Evolutionary conservation across 1,139 yeast species (phyloP).

Genomic region (Saccharomyces hybrid): DNA sequence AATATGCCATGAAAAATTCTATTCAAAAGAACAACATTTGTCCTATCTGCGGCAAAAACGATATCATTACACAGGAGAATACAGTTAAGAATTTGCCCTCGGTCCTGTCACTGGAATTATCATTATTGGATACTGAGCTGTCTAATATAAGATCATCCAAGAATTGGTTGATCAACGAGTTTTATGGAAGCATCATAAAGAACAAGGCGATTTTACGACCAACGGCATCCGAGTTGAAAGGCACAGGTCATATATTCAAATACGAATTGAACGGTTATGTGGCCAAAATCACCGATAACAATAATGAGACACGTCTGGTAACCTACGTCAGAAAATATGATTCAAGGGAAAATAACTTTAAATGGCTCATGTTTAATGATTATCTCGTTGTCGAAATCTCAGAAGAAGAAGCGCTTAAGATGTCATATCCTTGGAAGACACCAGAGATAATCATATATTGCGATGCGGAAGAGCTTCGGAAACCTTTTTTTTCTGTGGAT

Average conservation of each 20-base stretch:
- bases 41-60: conserved; percentile 42
- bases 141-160: conserved; percentile 37
- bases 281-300: conserved; percentile 56
- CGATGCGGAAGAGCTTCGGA: conserved; percentile 33
- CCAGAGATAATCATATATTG: conserved; percentile 72
- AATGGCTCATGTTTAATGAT: conserved; percentile 87
- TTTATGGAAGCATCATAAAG: conserved; percentile 41
- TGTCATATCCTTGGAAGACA: conserved; percentile 71
- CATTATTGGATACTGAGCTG: conserved; percentile 47
- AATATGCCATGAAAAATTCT: conserved; percentile 48
- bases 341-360: conserved; percentile 22
- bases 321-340: conserved; percentile 48
- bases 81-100: conserved; percentile 54
- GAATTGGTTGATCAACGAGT: conserved; percentile 56
- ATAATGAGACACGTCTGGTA: conserved; percentile 50
- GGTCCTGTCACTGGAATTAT: conserved; percentile 54
- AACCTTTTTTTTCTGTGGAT: conserved; percentile 36
- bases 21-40: conserved; percentile 46
- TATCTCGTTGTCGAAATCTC: conserved; percentile 76
- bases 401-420: conserved; percentile 58
- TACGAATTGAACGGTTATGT: conserved; percentile 64
- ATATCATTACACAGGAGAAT: conserved; percentile 46
- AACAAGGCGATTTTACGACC: conserved; percentile 37
- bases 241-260: conserved; percentile 32
- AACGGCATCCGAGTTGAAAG: conserved; percentile 32